A percentile compares a stretch with the other conserved stretches of the same genome.
Evolutionary conservation across 2,329 filamentous ascomycete species (phyloP).

Genomic region (Neoarthrinium moseri): DNA sequence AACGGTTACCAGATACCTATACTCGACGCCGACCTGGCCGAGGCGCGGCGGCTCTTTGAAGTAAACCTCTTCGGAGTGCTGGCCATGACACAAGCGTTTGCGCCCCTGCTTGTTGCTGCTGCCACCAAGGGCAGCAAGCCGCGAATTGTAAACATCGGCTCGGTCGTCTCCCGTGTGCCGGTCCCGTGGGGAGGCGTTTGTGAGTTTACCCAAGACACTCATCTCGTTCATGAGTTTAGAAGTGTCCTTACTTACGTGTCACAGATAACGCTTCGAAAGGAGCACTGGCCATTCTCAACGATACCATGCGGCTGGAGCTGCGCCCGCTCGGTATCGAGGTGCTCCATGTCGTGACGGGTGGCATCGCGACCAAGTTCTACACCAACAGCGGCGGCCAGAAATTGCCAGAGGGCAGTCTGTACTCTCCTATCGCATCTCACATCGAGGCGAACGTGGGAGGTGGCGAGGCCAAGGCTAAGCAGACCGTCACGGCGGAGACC

Average conservation of each 20-base stretch:
- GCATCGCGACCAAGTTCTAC: conserved; percentile 29
- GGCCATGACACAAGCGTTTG: conserved; percentile 36
- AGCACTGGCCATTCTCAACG: conserved; percentile 35
- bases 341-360: conserved; percentile 30
- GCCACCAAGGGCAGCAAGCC: conserved; percentile 15
- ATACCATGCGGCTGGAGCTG: conserved; percentile 41
- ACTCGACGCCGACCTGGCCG: conserved; percentile 28
- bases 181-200: conserved; percentile 35
- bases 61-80: conserved; percentile 31
- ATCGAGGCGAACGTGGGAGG: conserved; percentile 14
- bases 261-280: conserved; percentile 41
- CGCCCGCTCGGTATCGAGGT: conserved; percentile 31
- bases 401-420: conserved; percentile 12
- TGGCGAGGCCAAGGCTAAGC: conserved; percentile 3
- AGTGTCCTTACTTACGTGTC: background rate
- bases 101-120: conserved; percentile 32
- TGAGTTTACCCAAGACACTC: background rate
- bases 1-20: conserved; percentile 28
- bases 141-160: conserved; percentile 40
- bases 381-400: conserved; percentile 11
- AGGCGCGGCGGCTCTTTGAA: conserved; percentile 18
- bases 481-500: conserved; percentile 11
- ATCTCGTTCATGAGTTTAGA: background rate
- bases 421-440: conserved; percentile 12
- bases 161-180: conserved; percentile 28